Base-by-base conservation (phyloP, 1,284 basidiomycete species). In the Hymenochaete sp. region DNA sequence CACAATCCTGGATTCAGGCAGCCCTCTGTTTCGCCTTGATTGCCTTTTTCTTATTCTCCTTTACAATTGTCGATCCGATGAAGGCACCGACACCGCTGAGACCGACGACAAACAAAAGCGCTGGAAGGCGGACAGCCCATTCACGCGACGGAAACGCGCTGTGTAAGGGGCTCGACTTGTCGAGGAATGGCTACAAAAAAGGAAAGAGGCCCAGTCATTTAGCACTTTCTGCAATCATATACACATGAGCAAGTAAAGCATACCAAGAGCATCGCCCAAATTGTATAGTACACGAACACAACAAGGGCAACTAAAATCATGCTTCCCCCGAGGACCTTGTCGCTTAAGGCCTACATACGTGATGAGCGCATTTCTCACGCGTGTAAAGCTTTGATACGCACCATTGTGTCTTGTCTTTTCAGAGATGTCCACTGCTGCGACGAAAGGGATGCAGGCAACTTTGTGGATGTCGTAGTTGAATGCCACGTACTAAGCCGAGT, bases 41-140 rank as follows among this genome's bases (percentile, higher is more conserved):
- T n/a, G 71, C 75, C 49, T 70, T 73, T 63, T 75, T 86, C 55
- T 69, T 67, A 37, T 81, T 86, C 63, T 92, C 88, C 56, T 77
- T 79, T 42, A 81, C 62, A 45, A 90, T 72, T 3, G 89, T 90
- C 16, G 66, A 70, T 2, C 83, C 87, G 25, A 95, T 65, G 62
- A 96, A 93, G 28, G 73, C 59, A 7, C 85, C 86, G 38, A 96
- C 81, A 13, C 71, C 81, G 7, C 80, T 71, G 38, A 93, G 64
- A 11, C 91, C 92, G 5, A 86, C 57, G 5, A 92, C 70, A 3
- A 97, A 75, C 28, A 92, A 67, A 58, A 90, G 76, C 1, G 88
- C 86, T 29, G 93, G 92, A 31, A 93, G 62, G 22, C 86, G 77
- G 29, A 95, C 70, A 4, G 90, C 93, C 91, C 92, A 96, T 67